phyloP scores from a whole-genome alignment of 1,139 yeast genomes.

The Pichia inconspicua region DNA sequence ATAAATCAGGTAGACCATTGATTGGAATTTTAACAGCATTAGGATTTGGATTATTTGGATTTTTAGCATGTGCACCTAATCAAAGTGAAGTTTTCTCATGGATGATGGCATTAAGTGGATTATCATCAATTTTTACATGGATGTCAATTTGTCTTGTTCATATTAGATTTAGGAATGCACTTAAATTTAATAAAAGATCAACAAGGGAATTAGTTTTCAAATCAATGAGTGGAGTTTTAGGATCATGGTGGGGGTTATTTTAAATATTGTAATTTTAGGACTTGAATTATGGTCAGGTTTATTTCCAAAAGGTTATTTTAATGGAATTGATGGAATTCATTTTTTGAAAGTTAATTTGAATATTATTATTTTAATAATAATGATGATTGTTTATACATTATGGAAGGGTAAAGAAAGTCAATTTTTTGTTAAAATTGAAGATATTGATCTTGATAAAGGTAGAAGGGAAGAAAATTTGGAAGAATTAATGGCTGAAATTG shows the following conservation, averaged over 20 bases:
- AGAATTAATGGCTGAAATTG: constrained; percentile 39
- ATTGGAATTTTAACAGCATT: constrained; percentile 50
- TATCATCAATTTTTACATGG: constrained; percentile 83
- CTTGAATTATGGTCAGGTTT: constrained; percentile 66
- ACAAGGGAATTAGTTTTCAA: constrained; percentile 58
- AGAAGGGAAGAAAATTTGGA: constrained; percentile 57
- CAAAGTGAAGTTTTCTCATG: constrained; percentile 60
- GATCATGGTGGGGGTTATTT: constrained; percentile 56
- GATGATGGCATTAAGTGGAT: constrained; percentile 77
- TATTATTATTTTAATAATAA: constrained; percentile 42
- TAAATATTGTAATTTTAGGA: constrained; percentile 53
- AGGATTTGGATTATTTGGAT: constrained; percentile 55
- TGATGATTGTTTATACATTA: constrained; percentile 31
- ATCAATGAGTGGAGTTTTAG: constrained; percentile 57
- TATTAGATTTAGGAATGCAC: constrained; percentile 66
- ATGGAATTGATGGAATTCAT: constrained; percentile 1
- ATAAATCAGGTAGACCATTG: constrained; percentile 61
- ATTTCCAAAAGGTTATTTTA: constrained; percentile 36
- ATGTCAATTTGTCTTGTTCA: constrained; percentile 64
- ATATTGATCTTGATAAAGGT: constrained; percentile 59
- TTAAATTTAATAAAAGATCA: constrained; percentile 50
- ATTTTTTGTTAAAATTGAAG: constrained; percentile 25
- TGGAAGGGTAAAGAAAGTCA: constrained; percentile 32
- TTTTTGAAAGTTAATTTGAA: constrained; percentile 56
- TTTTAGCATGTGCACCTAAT: constrained; percentile 52